Base-by-base conservation (phyloP, 2,329 filamentous ascomycete species). In the Exophiala alcalophila region DNA sequence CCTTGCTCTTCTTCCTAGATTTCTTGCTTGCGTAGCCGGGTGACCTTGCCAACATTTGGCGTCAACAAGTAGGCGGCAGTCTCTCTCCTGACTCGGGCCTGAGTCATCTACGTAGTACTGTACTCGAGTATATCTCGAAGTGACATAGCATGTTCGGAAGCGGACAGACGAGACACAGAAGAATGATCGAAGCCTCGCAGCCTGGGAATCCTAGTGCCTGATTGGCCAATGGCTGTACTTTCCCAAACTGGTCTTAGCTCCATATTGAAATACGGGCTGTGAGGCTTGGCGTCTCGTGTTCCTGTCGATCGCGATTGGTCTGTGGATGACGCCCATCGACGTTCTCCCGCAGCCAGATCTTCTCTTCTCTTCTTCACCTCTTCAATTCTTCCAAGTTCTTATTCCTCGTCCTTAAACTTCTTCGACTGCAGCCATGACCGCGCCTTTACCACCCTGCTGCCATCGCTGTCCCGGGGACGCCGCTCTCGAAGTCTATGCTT, bases 71-170 rank as follows among this genome's bases (percentile, higher is more conserved):
- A n/a, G n/a, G n/a, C n/a, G n/a, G n/a, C n/a, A n/a, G n/a, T n/a
- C n/a, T n/a, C n/a, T n/a, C 24, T 25, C 24, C 24, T 33, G 30
- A 16, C 16, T 33, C 30, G 9, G 23, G 30, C 30, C 30, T 33
- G 16, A 5, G 23, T 20, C 30, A 33, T n/a, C 24, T 20, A 33
- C 23, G n/a, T 11, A 7, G 19, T 20, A 18, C 23, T 33, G 30
- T 20, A 33, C 16, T 21, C 30, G 30, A 33, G 19, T n/a, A 10
- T 20, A 21, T 21, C 19, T 20, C 18, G 12, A 33, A 18, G 14
- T 33, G 23, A 20, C 30, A 19, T 16, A 33, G 19, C 19, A 33
- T 33, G 14, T 18, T 20, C 14, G 23, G 30, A 33, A 33, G n/a
- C 23, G 30, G 16, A 33, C 19, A 33, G 19, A 33, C 30, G 30